Evolutionary conservation across 192 early-diverging fungal genomes (phyloP), one percentile per base, ranked within the genome.

Genomic region (Coemansia sp.): DNA sequence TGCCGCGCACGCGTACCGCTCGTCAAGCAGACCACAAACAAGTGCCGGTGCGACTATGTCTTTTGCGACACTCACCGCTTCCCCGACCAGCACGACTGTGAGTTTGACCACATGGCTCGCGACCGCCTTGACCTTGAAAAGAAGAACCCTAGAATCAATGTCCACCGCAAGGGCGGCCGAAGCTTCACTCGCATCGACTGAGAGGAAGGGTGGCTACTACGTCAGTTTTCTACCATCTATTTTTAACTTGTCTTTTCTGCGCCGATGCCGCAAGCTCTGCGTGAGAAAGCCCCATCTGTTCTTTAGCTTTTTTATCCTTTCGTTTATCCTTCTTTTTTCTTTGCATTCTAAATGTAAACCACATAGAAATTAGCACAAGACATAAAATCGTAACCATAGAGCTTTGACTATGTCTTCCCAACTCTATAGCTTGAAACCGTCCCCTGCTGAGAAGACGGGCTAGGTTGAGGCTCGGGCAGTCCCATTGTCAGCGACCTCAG

Each of bases 31-130:
- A 81, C 84, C 12, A 87, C 84, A 52, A 92, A 90, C 80, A 88
- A 84, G 60, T 92, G 90, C 67, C 81, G 88, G 44, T 92, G 90
- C 72, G 83, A 85, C 54, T 87, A 86, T 56, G 81, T 89, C 19
- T 92, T 86, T 62, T 92, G 90, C 67, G 88, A 90, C 46, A 66
- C 82, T 17, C 90, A 92, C 74, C 86, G 85, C 64, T 83, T 80
- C 39, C 83, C 87, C 8, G 81, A 88, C 62, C 82, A 86, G 55
- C 90, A 92, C 65, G 81, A 88, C 55, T 92, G 90, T 72, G 87
- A 88, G 67, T 87, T 92, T 81, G 88, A 92, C 79, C 86, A 85
- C 82, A 85, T 84, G 62, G 79, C 84, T 35, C 72, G 83, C 70
- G 90, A 86, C 68, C 85, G 87, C 74, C 84, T 86, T 24, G 74